Conservation (phyloP, 2,329 filamentous ascomycete genomes). For the Aspergillus sp. region DNA sequence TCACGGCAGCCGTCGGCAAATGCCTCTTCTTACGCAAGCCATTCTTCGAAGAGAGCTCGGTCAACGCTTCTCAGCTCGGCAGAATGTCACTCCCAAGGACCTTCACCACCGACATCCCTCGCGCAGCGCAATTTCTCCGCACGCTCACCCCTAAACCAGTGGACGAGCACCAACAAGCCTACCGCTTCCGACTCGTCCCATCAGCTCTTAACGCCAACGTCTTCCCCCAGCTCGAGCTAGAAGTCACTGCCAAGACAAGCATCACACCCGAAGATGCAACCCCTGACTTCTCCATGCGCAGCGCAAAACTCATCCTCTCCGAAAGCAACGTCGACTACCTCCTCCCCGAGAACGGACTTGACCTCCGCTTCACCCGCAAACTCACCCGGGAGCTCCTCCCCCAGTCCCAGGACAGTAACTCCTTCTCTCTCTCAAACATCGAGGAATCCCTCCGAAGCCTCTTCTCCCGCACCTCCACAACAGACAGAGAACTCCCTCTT, state of each 20-base stretch:
- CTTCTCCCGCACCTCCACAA: conserved; percentile 18
- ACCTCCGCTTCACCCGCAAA: conserved; percentile 42
- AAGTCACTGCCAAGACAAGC: conserved; percentile 20
- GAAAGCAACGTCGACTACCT: conserved; percentile 41
- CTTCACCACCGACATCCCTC: conserved; percentile 39
- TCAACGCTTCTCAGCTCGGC: conserved; percentile 36
- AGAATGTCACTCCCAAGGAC: conserved; percentile 30
- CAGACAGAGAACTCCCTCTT: conserved; percentile 20
- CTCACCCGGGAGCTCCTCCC: conserved; percentile 32
- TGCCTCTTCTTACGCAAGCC: conserved; percentile 39
- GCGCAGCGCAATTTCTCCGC: conserved; percentile 34
- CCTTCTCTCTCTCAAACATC: conserved; percentile 23
- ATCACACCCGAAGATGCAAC: conserved; percentile 1
- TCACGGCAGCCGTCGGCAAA: conserved; percentile 42
- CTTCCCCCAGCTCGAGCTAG: conserved; percentile 40
- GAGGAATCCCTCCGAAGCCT: conserved; percentile 22
- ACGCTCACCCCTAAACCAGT: conserved; percentile 22
- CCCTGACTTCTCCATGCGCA: conserved; percentile 26
- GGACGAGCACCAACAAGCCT: conserved; percentile 16
- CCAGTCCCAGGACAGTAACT: background rate
- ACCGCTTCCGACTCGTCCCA: conserved; percentile 39
- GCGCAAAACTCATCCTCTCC: conserved; percentile 32
- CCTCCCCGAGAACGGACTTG: conserved; percentile 40
- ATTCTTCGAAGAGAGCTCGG: conserved; percentile 18
- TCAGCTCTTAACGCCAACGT: conserved; percentile 22